Evolutionary conservation across 2,329 filamentous ascomycete species (phyloP).

Genomic region (Cryphonectria carpinicola): DNA sequence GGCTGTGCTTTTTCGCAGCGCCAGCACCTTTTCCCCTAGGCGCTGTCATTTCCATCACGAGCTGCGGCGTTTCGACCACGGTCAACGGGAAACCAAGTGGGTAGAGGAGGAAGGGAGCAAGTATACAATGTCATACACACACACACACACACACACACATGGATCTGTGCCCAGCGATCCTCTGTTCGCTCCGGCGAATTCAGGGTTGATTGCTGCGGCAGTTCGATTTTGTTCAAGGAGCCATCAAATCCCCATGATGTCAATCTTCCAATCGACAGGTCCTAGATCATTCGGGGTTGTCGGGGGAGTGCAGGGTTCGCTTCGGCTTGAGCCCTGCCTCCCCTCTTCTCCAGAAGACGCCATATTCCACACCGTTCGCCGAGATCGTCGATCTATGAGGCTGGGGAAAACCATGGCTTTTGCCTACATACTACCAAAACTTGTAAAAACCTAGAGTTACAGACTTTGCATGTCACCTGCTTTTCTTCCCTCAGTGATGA

Average conservation of each 20-base stretch:
- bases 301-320: constrained; percentile 65
- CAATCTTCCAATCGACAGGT: constrained; percentile 95
- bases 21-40: not conserved
- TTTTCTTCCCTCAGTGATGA: no score
- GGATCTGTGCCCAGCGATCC: constrained; percentile 91
- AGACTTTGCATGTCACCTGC: not conserved
- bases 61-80: constrained; percentile 9
- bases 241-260: constrained; percentile 76
- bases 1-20: no score
- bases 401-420: constrained; percentile 85
- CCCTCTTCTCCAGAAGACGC: constrained; percentile 62
- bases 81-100: not conserved
- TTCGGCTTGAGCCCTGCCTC: constrained; percentile 68
- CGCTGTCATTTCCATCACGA: constrained; percentile 28
- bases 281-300: constrained; percentile 73
- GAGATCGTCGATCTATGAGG: constrained; percentile 90
- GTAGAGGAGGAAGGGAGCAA: not conserved
- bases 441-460: not conserved
- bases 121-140: not conserved
- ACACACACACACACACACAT: constrained; percentile 1
- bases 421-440: constrained; percentile 63
- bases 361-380: constrained; percentile 91
- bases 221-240: constrained; percentile 85
- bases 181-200: constrained; percentile 61
- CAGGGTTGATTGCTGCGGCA: constrained; percentile 82